Evolutionary conservation across 371 early-diverging fungal species (phyloP).

Genomic region (Batkoa obscura): DNA sequence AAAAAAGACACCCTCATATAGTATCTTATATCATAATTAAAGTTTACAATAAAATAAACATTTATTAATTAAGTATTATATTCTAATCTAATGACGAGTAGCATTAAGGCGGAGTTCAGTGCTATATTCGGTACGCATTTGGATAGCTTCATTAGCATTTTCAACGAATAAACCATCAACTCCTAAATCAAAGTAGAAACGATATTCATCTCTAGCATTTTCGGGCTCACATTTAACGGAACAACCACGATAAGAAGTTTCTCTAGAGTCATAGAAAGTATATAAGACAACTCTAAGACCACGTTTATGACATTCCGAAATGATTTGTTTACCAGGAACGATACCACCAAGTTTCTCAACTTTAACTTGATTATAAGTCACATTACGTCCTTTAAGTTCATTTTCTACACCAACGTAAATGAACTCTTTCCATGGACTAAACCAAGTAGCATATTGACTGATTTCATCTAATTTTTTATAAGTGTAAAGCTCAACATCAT

Average conservation of each 20-base stretch:
- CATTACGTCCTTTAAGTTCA: slow-evolving; percentile 7
- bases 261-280: slow-evolving; percentile 19
- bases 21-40: too few species aligned
- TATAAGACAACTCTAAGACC: slow-evolving; percentile 15
- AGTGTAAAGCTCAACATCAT: slow-evolving; percentile 11
- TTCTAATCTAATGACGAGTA: not conserved
- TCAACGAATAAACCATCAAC: slow-evolving; percentile 21
- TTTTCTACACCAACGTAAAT: slow-evolving; percentile 14
- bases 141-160: slow-evolving; percentile 14
- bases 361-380: slow-evolving; percentile 11
- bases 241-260: not conserved
- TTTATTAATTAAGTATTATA: too few species aligned
- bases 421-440: slow-evolving; percentile 18
- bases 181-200: slow-evolving; percentile 15
- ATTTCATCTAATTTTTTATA: slow-evolving; percentile 16
- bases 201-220: slow-evolving; percentile 10
- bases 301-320: slow-evolving; percentile 11
- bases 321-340: slow-evolving; percentile 9
- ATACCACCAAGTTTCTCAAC: slow-evolving; percentile 17
- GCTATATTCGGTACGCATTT: slow-evolving; percentile 6
- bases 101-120: not conserved
- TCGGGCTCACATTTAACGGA: not conserved
- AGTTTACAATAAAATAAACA: too few species aligned
- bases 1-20: too few species aligned
- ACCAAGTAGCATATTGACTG: slow-evolving; percentile 10